Base-by-base conservation (phyloP, 129 eudicot species). In the Artemisia tridentata region DNA sequence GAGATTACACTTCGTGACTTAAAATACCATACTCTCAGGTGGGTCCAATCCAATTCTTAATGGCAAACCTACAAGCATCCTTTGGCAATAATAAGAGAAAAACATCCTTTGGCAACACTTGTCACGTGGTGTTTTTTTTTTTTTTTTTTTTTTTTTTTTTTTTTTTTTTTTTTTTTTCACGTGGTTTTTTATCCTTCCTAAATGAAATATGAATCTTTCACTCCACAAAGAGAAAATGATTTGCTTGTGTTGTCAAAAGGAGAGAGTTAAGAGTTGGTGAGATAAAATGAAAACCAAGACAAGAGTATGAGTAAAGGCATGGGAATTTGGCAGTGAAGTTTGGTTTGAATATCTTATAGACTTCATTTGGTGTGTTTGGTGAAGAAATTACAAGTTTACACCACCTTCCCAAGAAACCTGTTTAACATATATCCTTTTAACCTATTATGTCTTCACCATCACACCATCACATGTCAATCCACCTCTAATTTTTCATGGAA, bases 291-390 rank as follows among this genome's bases (percentile, higher is more conserved):
- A 49, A 72, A 2, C 77, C 41, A 31, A 31, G 41, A 31, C 41
- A 31, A 62, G 63, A 77, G 81, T 78, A 71, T 78, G 81, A 78
- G 81, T 78, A 78, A 78, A 78, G 81, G 16, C 72, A 69, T 78
- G 16, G 72, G 72, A 71, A 77, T 25, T 34, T 51, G 65, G 63
- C 86, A 84, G 89, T 74, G 65, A 78, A 80, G 87, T 89, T 84
- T 83, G 96, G 96, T 89, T 82, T 66, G 92, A 86, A 81, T 78
- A 68, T 70, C 41, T 51, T 60, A 12, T 66, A 58, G 25, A 65
- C 79, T 60, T 49, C 61, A 73, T 78, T 83, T 79, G 88, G 87
- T 85, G 61, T 34, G 72, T 68, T 54, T 53, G 76, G 79, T 70
- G 29, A 15, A 69, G 68, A 59, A 52, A 51, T 41, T 78, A 54